Conservation (phyloP, 78 protist species). For the Tieghemostelium lacteum region DNA sequence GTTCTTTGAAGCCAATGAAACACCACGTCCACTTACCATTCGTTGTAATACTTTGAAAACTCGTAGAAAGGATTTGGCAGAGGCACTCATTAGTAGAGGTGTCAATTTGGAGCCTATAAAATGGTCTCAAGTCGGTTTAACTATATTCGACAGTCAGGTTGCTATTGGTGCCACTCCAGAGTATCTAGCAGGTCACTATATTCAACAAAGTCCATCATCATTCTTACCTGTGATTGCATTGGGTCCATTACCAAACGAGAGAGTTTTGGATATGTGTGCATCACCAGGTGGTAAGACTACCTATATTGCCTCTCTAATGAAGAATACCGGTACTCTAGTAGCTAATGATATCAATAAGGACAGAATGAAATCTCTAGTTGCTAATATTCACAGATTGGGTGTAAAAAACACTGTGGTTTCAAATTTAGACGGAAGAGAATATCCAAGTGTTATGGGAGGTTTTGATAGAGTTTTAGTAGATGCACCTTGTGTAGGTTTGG, state of each 20-base stretch:
- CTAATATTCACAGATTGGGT: slow-evolving; percentile 92
- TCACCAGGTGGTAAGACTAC: slow-evolving; percentile 99
- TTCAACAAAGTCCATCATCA: slow-evolving; percentile 98
- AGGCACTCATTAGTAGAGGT: slow-evolving; percentile 88
- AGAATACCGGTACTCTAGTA: slow-evolving; percentile 95
- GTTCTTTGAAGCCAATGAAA: slow-evolving; percentile 95
- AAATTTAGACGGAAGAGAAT: slow-evolving; percentile 96
- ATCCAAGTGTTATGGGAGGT: slow-evolving; percentile 83
- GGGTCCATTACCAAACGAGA: slow-evolving; percentile 93
- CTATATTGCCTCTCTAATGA: slow-evolving; percentile 96
- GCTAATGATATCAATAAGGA: slow-evolving; percentile 97
- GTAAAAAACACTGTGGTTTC: slow-evolving; percentile 86
- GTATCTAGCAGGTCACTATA: slow-evolving; percentile 98
- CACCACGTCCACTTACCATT: slow-evolving; percentile 97
- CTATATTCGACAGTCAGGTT: slow-evolving; percentile 94
- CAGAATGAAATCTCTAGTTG: slow-evolving; percentile 90
- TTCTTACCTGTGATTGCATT: slow-evolving; percentile 98
- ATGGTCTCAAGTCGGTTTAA: slow-evolving; percentile 97
- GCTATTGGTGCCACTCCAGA: slow-evolving; percentile 95
- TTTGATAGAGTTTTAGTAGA: slow-evolving; percentile 99
- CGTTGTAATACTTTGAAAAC: slow-evolving; percentile 97
- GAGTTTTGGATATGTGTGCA: slow-evolving; percentile 97
- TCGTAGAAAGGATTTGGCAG: slow-evolving; percentile 92
- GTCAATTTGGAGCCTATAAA: slow-evolving; percentile 94
- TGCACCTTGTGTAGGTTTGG: slow-evolving; percentile 99